Evolutionary conservation across 2,329 filamentous ascomycete genomes (phyloP).

Genomic region (Monosporascus sp.): DNA sequence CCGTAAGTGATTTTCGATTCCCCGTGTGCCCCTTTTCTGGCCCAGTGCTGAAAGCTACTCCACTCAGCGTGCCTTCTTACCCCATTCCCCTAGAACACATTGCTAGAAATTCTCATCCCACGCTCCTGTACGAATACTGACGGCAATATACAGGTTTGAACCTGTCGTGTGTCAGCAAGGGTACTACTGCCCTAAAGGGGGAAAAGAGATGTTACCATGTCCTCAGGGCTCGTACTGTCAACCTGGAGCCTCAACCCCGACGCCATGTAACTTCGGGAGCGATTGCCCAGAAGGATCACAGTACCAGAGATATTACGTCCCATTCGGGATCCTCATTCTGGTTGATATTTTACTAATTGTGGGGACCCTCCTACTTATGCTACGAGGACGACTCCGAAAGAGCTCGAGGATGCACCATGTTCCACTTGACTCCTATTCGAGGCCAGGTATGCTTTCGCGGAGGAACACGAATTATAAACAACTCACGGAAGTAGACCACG

Average conservation of each 20-base stretch:
- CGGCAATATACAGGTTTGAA: constrained; percentile 31
- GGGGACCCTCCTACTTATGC: constrained; percentile 27
- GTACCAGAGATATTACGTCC: constrained; percentile 38
- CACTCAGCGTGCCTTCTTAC: too few species aligned
- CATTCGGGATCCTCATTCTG: constrained; percentile 35
- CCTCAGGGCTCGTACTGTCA: constrained; percentile 47
- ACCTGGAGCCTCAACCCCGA: constrained; percentile 41
- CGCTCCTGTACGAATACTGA: too few species aligned
- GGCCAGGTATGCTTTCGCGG: constrained; percentile 25
- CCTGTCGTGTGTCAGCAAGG: constrained; percentile 46
- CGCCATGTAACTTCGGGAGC: constrained; percentile 41
- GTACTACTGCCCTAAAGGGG: constrained; percentile 41
- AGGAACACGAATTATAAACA: constrained; percentile 30
- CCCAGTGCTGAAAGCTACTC: background rate
- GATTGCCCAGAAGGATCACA: constrained; percentile 39
- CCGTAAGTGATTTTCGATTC: constrained; percentile 9
- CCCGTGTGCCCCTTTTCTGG: background rate
- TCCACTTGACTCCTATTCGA: constrained; percentile 11
- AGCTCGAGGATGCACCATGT: constrained; percentile 18
- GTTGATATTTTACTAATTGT: constrained; percentile 38
- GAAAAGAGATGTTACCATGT: constrained; percentile 36
- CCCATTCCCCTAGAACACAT: too few species aligned
- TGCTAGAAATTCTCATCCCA: too few species aligned
- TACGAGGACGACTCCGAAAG: constrained; percentile 31
- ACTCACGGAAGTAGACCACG: constrained; percentile 29